Evolutionary conservation across 306 rosid species (phyloP).

Genomic region (Luffa aegyptiaca): DNA sequence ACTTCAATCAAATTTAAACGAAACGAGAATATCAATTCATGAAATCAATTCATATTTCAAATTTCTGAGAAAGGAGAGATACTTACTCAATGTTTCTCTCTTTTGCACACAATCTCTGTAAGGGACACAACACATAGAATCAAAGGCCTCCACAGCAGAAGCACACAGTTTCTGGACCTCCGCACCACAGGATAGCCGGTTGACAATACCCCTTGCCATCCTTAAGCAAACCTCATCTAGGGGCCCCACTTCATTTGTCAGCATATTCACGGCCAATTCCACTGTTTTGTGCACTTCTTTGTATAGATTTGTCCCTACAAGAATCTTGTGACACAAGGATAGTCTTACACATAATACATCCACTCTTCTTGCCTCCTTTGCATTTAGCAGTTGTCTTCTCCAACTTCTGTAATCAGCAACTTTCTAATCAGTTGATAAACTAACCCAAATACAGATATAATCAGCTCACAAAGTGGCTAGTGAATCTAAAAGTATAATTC

Average conservation of each 20-base stretch:
- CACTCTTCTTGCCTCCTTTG: conserved; percentile 89
- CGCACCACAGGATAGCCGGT: conserved; percentile 80
- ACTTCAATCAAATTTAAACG: background rate
- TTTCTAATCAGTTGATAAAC: conserved; percentile 6
- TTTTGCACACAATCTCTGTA: conserved; percentile 21
- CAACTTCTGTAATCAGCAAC: conserved; percentile 52
- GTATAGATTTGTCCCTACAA: conserved; percentile 44
- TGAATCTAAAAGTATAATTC: background rate
- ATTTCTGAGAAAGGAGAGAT: conserved; percentile 5
- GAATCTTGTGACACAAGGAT: conserved; percentile 61
- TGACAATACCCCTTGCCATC: conserved; percentile 75
- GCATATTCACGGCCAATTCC: conserved; percentile 44
- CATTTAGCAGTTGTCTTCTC: conserved; percentile 64
- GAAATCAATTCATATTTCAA: background rate
- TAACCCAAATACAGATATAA: background rate
- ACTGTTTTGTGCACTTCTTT: conserved; percentile 44
- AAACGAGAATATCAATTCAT: background rate
- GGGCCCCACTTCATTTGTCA: conserved; percentile 67
- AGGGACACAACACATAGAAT: conserved; percentile 35
- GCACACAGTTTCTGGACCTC: conserved; percentile 78
- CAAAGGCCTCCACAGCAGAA: conserved; percentile 55
- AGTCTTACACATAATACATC: conserved; percentile 62
- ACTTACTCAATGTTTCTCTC: conserved; percentile 51
- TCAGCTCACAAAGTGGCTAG: background rate
- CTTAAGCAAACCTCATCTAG: conserved; percentile 56